Conservation (phyloP, 441 rosid genomes). For the Isatis lusitanica region DNA sequence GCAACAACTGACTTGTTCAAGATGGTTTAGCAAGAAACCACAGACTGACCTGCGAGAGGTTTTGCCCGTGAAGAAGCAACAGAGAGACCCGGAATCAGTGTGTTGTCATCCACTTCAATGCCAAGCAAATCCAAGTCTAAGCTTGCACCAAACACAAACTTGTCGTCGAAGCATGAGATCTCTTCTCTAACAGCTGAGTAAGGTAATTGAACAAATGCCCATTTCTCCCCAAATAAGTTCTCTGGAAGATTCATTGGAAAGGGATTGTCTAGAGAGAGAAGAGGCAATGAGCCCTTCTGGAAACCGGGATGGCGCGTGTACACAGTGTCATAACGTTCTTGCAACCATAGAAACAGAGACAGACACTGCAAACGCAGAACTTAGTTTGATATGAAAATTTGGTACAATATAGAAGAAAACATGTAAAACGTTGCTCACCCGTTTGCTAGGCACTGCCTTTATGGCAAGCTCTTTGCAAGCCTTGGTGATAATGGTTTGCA, state of each 20-base stretch:
- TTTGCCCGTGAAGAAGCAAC: conserved; percentile 90
- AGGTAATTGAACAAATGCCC: conserved; percentile 97
- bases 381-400: neutral
- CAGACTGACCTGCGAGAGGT: conserved; percentile 75
- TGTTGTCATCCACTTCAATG: conserved; percentile 69
- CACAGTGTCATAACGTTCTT: conserved; percentile 83
- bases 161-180: conserved; percentile 57
- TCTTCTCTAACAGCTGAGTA: conserved; percentile 83
- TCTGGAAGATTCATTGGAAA: conserved; percentile 95
- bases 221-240: conserved; percentile 81
- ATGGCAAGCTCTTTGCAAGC: conserved; percentile 88
- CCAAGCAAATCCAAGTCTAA: conserved; percentile 93
- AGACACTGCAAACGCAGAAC: conserved; percentile 58
- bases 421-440: conserved; percentile 48
- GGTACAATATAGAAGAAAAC: neutral
- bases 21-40: conserved; percentile 22
- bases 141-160: conserved; percentile 72
- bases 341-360: conserved; percentile 84
- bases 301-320: conserved; percentile 89
- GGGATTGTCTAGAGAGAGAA: conserved; percentile 82
- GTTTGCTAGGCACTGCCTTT: conserved; percentile 80
- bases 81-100: conserved; percentile 87
- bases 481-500: conserved; percentile 91
- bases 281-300: conserved; percentile 86
- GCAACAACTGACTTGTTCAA: neutral